These are phyloP conservation scores for Lipomyces lipofer DNA, from an alignment of 805 yeast species.

Conservation along the genomic window DNA sequence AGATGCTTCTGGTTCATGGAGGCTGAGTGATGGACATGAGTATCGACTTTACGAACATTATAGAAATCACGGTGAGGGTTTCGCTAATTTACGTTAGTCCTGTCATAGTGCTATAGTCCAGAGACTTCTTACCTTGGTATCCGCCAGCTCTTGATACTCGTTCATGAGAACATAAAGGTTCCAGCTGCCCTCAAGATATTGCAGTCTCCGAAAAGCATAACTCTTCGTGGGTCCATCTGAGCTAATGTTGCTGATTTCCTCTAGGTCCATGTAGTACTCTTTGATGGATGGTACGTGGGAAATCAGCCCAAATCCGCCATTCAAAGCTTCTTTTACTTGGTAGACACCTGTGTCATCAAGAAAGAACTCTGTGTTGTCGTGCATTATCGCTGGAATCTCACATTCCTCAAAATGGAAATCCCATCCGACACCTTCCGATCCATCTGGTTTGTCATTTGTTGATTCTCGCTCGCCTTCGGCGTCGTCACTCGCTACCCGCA, in stretches of 20 bases:
- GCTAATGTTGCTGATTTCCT: constrained; percentile 67
- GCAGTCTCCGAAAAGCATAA: constrained; percentile 90
- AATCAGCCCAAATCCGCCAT: constrained; percentile 19
- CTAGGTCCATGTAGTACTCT: constrained; percentile 84
- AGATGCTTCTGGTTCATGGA: constrained; percentile 99
- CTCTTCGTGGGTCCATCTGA: constrained; percentile 96
- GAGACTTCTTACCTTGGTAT: constrained; percentile 56
- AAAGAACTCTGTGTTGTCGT: constrained; percentile 46
- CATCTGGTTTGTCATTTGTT: constrained; percentile 15
- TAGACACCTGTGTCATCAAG: constrained; percentile 67
- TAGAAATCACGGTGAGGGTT: constrained; percentile 98
- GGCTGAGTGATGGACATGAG: constrained; percentile 98
- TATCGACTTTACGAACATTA: constrained; percentile 94
- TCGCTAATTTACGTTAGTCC: constrained; percentile 38
- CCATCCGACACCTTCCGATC: constrained; percentile 42
- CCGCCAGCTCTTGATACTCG: constrained; percentile 89
- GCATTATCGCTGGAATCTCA: constrained; percentile 51
- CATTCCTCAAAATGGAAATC: constrained; percentile 62
- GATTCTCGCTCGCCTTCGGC: constrained; percentile 38
- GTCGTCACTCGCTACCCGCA: constrained; percentile 47
- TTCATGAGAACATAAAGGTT: constrained; percentile 82
- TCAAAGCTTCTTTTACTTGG: constrained; percentile 53
- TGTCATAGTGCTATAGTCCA: neutral
- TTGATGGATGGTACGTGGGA: constrained; percentile 61
- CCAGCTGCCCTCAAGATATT: constrained; percentile 96